phyloP scores from a whole-genome alignment of 75 land plant genomes.

The Cupressus sempervirens region DNA sequence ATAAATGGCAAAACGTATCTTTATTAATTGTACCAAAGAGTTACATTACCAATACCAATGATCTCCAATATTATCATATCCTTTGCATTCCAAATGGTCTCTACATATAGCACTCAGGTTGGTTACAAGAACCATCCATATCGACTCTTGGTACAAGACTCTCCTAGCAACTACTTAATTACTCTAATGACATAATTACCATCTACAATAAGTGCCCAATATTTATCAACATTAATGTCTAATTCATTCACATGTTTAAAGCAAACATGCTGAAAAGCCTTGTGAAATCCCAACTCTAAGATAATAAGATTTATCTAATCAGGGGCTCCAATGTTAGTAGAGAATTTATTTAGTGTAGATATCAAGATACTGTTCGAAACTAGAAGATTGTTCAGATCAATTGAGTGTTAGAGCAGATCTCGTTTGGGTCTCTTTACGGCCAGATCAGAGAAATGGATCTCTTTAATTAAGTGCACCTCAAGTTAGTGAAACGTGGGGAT shows the following conservation, averaged over 20 bases:
- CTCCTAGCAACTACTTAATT: no score
- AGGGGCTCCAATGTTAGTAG: neutral
- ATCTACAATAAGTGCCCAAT: no score
- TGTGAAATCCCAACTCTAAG: neutral
- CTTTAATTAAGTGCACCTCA: neutral
- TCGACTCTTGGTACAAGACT: no score
- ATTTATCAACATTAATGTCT: neutral
- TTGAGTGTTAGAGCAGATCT: no score
- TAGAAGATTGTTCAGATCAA: neutral
- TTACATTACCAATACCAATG: no score
- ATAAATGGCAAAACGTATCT: no score
- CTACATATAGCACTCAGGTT: no score
- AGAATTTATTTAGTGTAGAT: neutral
- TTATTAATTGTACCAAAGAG: no score
- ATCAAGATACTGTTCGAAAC: neutral
- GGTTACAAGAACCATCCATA: no score
- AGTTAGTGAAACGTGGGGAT: neutral
- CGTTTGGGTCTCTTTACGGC: neutral
- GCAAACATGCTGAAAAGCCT: neutral
- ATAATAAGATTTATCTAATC: neutral
- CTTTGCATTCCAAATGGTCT: no score
- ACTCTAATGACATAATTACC: no score
- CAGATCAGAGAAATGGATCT: neutral
- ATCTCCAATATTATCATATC: no score
- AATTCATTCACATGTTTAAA: neutral